Percentiles rank a stretch among this genome's conserved stretches.
Evolutionary conservation across 495 filamentous ascomycete genomes (phyloP).

Genomic region (Aspergillus homomorphus): DNA sequence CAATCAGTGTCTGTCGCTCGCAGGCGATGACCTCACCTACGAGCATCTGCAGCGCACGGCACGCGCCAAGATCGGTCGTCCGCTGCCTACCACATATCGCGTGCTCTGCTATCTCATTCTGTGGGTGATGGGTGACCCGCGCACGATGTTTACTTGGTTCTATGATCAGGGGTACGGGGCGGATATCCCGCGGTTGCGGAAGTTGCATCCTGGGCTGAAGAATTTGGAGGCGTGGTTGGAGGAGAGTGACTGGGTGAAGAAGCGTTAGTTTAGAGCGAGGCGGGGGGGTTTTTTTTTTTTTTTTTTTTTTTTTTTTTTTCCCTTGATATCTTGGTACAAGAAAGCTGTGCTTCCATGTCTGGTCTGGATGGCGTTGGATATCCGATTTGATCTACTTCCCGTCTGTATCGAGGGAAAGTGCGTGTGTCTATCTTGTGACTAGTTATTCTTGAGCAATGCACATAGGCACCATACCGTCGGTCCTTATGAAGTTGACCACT

Average conservation of each 20-base stretch:
- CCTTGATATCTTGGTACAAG: not conserved
- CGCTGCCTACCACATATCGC: constrained; percentile 49
- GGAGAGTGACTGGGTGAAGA: constrained; percentile 24
- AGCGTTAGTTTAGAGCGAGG: not conserved
- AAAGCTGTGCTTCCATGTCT: not conserved
- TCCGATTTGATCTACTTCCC: not conserved
- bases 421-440: too few species aligned
- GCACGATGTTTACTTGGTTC: constrained; percentile 63
- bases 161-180: constrained; percentile 56
- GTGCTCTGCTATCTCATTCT: constrained; percentile 37
- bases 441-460: too few species aligned
- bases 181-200: constrained; percentile 51
- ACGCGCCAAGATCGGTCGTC: constrained; percentile 41
- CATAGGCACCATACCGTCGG: too few species aligned
- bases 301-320: not conserved
- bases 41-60: constrained; percentile 47
- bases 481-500: too few species aligned
- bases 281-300: not conserved
- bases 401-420: too few species aligned
- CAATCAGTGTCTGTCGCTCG: constrained; percentile 48
- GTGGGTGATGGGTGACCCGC: constrained; percentile 49
- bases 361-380: not conserved
- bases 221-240: constrained; percentile 59
- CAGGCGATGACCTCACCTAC: constrained; percentile 57
- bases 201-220: constrained; percentile 50